Conservation (phyloP, 108 stramenopile genomes). For the Mediolabrus comicus region DNA sequence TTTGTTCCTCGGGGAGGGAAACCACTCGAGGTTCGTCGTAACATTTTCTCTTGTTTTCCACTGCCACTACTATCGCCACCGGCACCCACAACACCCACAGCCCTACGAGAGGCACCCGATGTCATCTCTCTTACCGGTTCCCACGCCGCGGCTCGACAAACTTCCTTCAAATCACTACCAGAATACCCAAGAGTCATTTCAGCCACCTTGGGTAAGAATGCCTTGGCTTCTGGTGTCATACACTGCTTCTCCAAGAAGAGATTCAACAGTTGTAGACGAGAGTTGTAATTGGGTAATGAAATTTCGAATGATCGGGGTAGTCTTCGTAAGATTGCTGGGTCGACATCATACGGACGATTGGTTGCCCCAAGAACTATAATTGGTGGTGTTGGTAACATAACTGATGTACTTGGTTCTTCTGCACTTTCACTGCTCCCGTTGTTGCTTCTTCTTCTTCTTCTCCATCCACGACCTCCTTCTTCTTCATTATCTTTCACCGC, state of each 20-base stretch:
- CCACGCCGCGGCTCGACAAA: slow-evolving; percentile 92
- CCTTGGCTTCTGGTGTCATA: slow-evolving; percentile 40
- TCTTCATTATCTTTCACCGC: background rate
- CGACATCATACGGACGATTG: slow-evolving; percentile 93
- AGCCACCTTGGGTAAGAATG: slow-evolving; percentile 70
- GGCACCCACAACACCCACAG: slow-evolving; percentile 40
- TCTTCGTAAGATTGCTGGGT: slow-evolving; percentile 93
- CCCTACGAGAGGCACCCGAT: slow-evolving; percentile 55
- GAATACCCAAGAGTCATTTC: slow-evolving; percentile 77
- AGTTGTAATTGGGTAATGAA: slow-evolving; percentile 62
- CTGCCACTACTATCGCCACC: background rate
- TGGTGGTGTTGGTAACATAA: slow-evolving; percentile 40
- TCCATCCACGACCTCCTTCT: background rate
- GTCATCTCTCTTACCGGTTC: slow-evolving; percentile 82
- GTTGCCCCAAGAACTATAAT: slow-evolving; percentile 96
- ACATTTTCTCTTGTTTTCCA: background rate
- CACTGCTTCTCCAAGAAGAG: slow-evolving; percentile 70
- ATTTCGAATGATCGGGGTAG: slow-evolving; percentile 90
- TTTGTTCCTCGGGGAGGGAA: slow-evolving; percentile 44
- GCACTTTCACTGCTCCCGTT: background rate
- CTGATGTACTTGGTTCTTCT: background rate
- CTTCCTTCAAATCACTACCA: slow-evolving; percentile 95
- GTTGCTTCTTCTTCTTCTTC: background rate
- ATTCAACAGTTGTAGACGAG: slow-evolving; percentile 79
- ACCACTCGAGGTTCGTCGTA: slow-evolving; percentile 27